Percentiles rank a stretch among this genome's conserved stretches.
Evolutionary conservation across 2,329 filamentous ascomycete species (phyloP).

Genomic region (Fusarium fracticaudum): DNA sequence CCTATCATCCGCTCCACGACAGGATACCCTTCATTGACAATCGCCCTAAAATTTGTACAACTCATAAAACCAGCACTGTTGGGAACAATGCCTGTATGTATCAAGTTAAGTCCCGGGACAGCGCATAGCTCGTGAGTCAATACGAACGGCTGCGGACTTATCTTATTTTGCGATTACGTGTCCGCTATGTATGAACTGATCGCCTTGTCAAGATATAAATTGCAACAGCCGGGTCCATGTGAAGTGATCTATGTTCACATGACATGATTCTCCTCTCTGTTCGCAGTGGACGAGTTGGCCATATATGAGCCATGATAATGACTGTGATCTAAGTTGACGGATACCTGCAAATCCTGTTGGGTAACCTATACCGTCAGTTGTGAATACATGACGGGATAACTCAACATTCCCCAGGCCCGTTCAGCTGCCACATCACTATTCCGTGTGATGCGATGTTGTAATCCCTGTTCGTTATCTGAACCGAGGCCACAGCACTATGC

Average conservation of each 20-base stretch:
- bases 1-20: constrained; percentile 2
- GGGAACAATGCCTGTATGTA: constrained; percentile 17
- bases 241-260: background rate
- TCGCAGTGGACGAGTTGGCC: background rate
- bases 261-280: background rate
- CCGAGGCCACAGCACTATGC: constrained; percentile 9
- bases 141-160: constrained; percentile 21
- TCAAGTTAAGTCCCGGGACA: constrained; percentile 10
- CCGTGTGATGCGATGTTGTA: background rate
- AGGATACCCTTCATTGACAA: constrained; percentile 13
- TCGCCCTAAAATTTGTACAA: constrained; percentile 8
- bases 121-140: constrained; percentile 18
- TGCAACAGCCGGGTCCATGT: background rate
- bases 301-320: background rate
- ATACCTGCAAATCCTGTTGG: background rate
- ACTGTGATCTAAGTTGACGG: background rate
- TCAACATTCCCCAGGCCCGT: background rate
- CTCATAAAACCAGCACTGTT: constrained; percentile 19
- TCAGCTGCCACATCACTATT: background rate
- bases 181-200: constrained; percentile 5
- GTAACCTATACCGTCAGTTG: background rate
- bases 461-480: background rate
- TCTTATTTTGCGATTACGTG: constrained; percentile 22
- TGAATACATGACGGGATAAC: background rate
- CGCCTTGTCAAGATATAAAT: background rate